Evolutionary conservation across 192 early-diverging fungal genomes (phyloP).

Genomic region (Linderina pennispora): DNA sequence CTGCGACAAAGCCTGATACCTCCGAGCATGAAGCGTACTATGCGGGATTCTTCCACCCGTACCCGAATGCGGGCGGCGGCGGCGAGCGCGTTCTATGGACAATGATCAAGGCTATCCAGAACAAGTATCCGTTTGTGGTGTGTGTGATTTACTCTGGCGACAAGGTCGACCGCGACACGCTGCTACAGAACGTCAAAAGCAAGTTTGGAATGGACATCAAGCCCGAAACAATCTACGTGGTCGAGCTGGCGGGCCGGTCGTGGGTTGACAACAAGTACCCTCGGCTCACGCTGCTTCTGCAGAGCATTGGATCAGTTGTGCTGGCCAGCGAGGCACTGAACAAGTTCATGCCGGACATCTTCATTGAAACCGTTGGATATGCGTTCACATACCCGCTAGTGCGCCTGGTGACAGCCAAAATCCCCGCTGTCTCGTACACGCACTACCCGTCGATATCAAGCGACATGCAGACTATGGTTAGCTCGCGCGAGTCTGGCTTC

Average conservation of each 20-base stretch:
- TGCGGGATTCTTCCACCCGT: constrained; percentile 91
- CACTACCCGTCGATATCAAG: constrained; percentile 96
- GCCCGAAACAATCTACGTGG: constrained; percentile 51
- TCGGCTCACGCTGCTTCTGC: constrained; percentile 76
- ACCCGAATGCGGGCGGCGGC: constrained; percentile 88
- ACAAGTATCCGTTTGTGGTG: constrained; percentile 56
- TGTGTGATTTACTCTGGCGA: constrained; percentile 83
- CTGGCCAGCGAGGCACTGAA: constrained; percentile 71
- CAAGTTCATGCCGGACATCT: constrained; percentile 68
- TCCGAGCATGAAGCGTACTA: constrained; percentile 39
- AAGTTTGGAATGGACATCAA: constrained; percentile 71
- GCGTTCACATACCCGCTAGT: constrained; percentile 89
- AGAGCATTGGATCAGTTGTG: constrained; percentile 77
- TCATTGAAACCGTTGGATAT: constrained; percentile 91
- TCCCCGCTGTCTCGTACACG: constrained; percentile 73
- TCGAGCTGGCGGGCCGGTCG: constrained; percentile 55
- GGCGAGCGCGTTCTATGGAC: constrained; percentile 97
- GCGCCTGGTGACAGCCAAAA: constrained; percentile 49
- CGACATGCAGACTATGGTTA: constrained; percentile 80
- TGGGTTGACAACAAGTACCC: constrained; percentile 71
- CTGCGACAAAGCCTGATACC: constrained; percentile 15
- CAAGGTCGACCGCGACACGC: constrained; percentile 43
- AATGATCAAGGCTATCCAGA: constrained; percentile 72
- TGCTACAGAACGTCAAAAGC: constrained; percentile 44
- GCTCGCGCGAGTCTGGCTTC: constrained; percentile 51